Percentiles rank a stretch among this genome's conserved stretches.
Evolutionary conservation across 2,329 filamentous ascomycete species (phyloP).

Genomic region (Westerdykella ornata): DNA sequence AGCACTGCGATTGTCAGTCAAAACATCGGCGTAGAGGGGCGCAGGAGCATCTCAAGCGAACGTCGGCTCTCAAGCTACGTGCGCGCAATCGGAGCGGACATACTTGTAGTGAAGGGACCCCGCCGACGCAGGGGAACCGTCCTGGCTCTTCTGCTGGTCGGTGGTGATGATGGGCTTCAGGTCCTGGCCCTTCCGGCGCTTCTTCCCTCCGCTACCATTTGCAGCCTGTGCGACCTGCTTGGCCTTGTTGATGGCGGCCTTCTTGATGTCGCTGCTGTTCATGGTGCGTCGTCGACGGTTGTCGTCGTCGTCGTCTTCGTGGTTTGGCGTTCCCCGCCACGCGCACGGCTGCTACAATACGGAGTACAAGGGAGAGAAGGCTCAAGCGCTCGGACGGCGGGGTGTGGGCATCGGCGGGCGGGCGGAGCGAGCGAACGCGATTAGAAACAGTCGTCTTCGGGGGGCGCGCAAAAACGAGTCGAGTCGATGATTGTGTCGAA

Average conservation of each 20-base stretch:
- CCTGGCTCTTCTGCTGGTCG: conserved; percentile 47
- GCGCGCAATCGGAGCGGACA: conserved; percentile 15
- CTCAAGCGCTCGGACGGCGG: conserved; percentile 10
- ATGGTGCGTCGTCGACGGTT: conserved; percentile 38
- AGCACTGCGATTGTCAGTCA: conserved; percentile 28
- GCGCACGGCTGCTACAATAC: conserved; percentile 9
- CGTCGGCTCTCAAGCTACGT: no score
- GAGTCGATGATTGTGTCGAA: no score
- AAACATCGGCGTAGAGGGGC: not conserved
- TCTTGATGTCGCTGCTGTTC: conserved; percentile 59
- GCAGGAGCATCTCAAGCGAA: no score
- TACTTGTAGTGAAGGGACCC: conserved; percentile 38
- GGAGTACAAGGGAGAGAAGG: not conserved
- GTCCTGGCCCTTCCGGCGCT: conserved; percentile 64
- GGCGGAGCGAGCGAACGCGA: not conserved
- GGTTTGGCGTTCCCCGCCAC: conserved; percentile 22
- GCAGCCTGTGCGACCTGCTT: conserved; percentile 57
- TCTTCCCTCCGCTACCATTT: conserved; percentile 56
- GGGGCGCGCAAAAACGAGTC: no score
- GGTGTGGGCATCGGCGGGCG: conserved; percentile 24
- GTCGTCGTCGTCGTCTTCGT: no score
- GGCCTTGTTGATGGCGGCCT: conserved; percentile 59
- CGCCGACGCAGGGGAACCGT: conserved; percentile 38
- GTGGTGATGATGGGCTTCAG: conserved; percentile 72
- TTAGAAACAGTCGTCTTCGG: no score